A percentile compares a stretch with the other conserved stretches of the same genome.
These are phyloP conservation scores for Biancaea sappan DNA, from an alignment of 306 rosid genomes.

Conservation along the genomic window DNA sequence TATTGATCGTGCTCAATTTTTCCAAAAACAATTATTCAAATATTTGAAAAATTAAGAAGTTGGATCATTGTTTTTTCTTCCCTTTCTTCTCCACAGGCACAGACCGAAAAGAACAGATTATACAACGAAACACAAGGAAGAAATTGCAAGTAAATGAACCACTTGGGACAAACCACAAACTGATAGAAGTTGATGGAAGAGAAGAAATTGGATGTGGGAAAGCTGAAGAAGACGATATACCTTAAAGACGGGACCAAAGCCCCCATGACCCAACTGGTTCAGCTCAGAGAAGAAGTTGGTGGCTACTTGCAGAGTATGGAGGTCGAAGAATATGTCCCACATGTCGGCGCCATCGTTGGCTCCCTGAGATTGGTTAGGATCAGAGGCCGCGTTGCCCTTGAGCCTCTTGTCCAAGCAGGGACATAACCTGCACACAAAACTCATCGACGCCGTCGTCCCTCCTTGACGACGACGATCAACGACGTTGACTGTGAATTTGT, in stretches of 20 bases:
- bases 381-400: conserved; percentile 9
- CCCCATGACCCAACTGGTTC: conserved; percentile 72
- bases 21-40: neutral
- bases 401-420: conserved; percentile 39
- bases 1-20: neutral
- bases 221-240: no score
- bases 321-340: conserved; percentile 50
- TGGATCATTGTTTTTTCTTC: neutral
- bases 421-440: conserved; percentile 32
- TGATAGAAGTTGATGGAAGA: neutral
- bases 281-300: conserved; percentile 66
- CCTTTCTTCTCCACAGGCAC: neutral
- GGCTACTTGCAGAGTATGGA: conserved; percentile 54
- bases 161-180: neutral
- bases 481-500: no score
- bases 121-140: neutral
- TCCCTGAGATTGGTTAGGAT: neutral
- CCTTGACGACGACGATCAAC: no score
- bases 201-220: neutral
- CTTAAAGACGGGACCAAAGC: conserved; percentile 76
- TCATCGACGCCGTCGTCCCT: no score
- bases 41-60: neutral
- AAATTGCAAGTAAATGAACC: neutral
- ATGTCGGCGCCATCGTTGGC: conserved; percentile 34
- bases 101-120: neutral